Conservation (phyloP, 164 flowering plant species). For the Cinnamomum micranthum region DNA sequence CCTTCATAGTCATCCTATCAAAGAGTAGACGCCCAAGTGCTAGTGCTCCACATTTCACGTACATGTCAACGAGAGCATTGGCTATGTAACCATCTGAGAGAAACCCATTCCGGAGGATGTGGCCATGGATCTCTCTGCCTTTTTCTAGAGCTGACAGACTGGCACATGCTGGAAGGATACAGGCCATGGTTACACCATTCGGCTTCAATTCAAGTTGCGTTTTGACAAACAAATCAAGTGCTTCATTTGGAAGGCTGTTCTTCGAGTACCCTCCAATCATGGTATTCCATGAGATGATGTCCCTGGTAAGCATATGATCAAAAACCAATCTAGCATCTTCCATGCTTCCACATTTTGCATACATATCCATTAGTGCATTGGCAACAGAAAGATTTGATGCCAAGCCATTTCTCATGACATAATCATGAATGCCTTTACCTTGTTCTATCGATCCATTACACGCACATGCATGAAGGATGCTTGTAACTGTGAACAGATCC, state of each 20-base stretch:
- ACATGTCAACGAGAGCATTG: conserved; percentile 72
- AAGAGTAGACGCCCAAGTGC: conserved; percentile 43
- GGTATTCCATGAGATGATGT: conserved; percentile 61
- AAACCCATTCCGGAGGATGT: conserved; percentile 40
- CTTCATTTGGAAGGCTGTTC: conserved; percentile 55
- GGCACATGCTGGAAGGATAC: conserved; percentile 60
- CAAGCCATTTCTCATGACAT: conserved; percentile 36
- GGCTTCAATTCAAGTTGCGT: conserved; percentile 46
- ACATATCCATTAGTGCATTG: conserved; percentile 72
- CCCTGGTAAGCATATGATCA: conserved; percentile 31
- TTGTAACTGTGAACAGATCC: conserved; percentile 43
- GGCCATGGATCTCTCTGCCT: conserved; percentile 56
- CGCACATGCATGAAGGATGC: conserved; percentile 60
- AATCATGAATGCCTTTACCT: conserved; percentile 45
- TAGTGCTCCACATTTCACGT: conserved; percentile 55
- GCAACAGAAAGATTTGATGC: conserved; percentile 33
- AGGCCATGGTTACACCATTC: conserved; percentile 40
- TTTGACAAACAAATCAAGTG: conserved; percentile 35
- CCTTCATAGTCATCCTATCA: conserved; percentile 34
- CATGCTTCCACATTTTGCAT: conserved; percentile 76
- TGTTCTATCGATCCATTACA: conserved; percentile 36
- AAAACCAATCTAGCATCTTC: conserved; percentile 47
- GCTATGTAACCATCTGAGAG: conserved; percentile 35
- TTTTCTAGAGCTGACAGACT: conserved; percentile 50
- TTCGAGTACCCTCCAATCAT: conserved; percentile 65